Conservation (phyloP, 1,284 basidiomycete species). For the Cryptococcus sp. region DNA sequence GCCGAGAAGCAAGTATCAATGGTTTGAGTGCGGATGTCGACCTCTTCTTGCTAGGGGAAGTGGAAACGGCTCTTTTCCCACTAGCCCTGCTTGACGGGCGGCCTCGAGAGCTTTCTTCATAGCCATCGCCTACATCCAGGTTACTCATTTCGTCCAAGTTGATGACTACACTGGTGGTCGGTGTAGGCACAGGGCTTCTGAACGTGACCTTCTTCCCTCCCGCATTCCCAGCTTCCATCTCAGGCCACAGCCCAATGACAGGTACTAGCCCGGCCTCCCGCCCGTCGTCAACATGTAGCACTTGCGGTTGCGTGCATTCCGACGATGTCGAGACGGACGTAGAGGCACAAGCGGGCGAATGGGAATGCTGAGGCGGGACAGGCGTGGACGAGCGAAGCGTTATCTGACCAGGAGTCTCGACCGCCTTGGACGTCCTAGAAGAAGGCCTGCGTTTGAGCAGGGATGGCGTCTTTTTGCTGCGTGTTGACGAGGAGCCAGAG, state of each 20-base stretch:
- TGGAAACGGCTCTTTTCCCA: conserved; percentile 1
- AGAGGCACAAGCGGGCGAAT: background rate
- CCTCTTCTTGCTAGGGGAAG: conserved; percentile 11
- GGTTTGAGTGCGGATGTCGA: conserved; percentile 9
- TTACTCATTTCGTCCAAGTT: conserved; percentile 3
- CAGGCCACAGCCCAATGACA: conserved; percentile 7
- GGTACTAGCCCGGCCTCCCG: background rate
- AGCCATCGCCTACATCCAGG: background rate
- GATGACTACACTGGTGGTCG: conserved; percentile 29
- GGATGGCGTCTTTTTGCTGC: conserved; percentile 1
- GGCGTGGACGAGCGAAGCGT: conserved; percentile 8
- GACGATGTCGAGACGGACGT: conserved; percentile 2
- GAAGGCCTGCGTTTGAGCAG: too few relatives aligned
- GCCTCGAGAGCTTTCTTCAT: conserved; percentile 2
- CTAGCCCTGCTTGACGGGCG: conserved; percentile 4
- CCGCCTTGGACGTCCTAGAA: too few relatives aligned
- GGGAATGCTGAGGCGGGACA: background rate
- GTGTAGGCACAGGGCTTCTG: conserved; percentile 37
- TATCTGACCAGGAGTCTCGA: too few relatives aligned
- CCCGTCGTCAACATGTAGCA: conserved; percentile 1
- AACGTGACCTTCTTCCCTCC: conserved; percentile 41
- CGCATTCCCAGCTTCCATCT: conserved; percentile 7
- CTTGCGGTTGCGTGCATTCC: conserved; percentile 2
- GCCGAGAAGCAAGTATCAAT: conserved; percentile 4
- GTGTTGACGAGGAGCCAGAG: background rate